Evolutionary conservation across 2,329 filamentous ascomycete species (phyloP), one percentile per base, ranked within the genome.

Genomic region (Colletotrichum neosansevieriae): DNA sequence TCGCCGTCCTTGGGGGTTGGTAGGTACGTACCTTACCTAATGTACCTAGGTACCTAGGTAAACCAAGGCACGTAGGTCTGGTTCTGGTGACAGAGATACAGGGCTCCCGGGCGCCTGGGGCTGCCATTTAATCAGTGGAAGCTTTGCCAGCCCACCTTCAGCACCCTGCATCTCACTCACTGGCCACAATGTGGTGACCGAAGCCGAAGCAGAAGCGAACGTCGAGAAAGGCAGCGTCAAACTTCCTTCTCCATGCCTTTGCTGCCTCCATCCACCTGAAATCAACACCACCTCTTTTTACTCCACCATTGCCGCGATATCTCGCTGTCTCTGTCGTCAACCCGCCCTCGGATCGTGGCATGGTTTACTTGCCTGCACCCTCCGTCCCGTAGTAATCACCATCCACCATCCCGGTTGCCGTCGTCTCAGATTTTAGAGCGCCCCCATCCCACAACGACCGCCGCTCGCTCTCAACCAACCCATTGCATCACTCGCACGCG

Each of bases 401-500:
- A 32, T 67, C 50, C 63, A 67, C 63, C 58, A 57, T 47, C 63
- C 57, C 57, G 67, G 67, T 63, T 69, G 63, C 63, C 63, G 57
- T 68, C 67, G 63, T 69, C 67, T 69, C 67, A 54, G 67, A 69
- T 67, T 69, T 69, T 61, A 67, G 67, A 69, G 57, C 42, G n/a
- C 67, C 67, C 59, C 50, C 56, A 62, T 66, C 69, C 57, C 69
- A 71, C 69, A 70, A 65, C 66, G 59, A 66, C 71, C 57, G 53
- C 45, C 42, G 61, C 66, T 69, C 66, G 32, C 54, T 62, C 69
- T 63, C 56, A 69, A 59, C 69, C 47, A 69, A 60, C 61, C 62
- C 72, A 75, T 76, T 76, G 74, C 75, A 76, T 76, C 75, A 74
- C 73, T 70, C 60, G 71, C 75, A 72, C 72, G 73, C 74, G 71